Conservation (phyloP, 805 yeast species). For the Candida arabinofermentans region DNA sequence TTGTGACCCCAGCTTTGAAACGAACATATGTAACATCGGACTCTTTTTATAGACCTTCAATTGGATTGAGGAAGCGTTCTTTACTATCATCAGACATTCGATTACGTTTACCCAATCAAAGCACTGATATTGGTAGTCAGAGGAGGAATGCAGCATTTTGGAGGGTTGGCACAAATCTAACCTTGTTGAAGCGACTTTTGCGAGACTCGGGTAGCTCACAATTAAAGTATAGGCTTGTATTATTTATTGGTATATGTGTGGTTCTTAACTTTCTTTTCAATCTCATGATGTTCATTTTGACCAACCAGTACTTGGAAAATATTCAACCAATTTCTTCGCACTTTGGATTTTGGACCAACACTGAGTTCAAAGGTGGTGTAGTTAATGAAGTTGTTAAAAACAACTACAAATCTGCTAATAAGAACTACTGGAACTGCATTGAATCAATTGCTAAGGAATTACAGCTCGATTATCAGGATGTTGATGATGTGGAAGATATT, state of each 20-base stretch:
- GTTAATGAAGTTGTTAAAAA: conserved; percentile 35
- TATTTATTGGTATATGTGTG: conserved; percentile 39
- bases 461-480: conserved; percentile 22
- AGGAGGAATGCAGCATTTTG: conserved; percentile 28
- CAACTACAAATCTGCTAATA: conserved; percentile 32
- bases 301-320: conserved; percentile 26
- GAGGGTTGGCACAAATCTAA: conserved; percentile 30
- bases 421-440: conserved; percentile 29
- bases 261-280: conserved; percentile 35
- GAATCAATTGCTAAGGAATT: conserved; percentile 29
- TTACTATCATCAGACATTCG: background rate
- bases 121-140: no score
- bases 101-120: background rate
- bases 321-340: conserved; percentile 26
- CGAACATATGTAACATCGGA: no score
- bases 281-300: conserved; percentile 30
- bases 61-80: background rate
- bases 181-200: conserved; percentile 21
- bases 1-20: no score
- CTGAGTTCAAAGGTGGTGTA: conserved; percentile 33
- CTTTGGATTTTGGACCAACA: conserved; percentile 27
- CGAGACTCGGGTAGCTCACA: conserved; percentile 36
- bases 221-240: conserved; percentile 40
- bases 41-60: no score
- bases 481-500: conserved; percentile 17